Evolutionary conservation across 192 early-diverging fungal species (phyloP).

Genomic region (Coemansia sp.): DNA sequence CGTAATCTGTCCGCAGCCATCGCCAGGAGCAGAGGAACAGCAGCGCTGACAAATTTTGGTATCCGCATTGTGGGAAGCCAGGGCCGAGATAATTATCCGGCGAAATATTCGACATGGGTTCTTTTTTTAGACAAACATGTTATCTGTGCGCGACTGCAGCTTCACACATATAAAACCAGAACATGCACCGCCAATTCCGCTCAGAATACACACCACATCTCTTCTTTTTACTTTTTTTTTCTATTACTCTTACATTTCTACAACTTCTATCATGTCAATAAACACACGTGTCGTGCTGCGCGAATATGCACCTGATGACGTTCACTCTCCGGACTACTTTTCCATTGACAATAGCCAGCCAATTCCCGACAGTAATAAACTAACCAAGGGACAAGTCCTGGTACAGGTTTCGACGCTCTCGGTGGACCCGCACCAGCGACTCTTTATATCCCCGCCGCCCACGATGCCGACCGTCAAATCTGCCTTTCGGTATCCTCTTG

Average conservation of each 20-base stretch:
- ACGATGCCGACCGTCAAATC: constrained; percentile 54
- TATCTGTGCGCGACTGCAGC: too few relatives aligned
- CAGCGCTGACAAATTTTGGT: neutral
- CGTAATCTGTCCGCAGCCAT: neutral
- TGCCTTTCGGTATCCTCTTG: constrained; percentile 47
- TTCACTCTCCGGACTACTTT: constrained; percentile 23
- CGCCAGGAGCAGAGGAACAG: neutral
- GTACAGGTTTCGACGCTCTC: constrained; percentile 68
- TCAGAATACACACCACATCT: neutral
- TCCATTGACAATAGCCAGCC: constrained; percentile 28
- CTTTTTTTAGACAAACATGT: too few relatives aligned
- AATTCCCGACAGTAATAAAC: constrained; percentile 3
- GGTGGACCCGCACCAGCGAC: constrained; percentile 75
- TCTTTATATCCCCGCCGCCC: constrained; percentile 59
- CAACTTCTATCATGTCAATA: neutral
- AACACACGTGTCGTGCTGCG: constrained; percentile 21
- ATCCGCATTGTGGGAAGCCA: neutral
- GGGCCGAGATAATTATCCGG: neutral
- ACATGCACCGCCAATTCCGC: neutral
- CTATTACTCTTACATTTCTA: neutral
- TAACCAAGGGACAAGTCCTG: constrained; percentile 37
- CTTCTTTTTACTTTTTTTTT: neutral
- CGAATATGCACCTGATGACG: constrained; percentile 20
- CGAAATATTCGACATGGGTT: neutral
- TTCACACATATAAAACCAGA: too few relatives aligned